Evolutionary conservation across 768 basidiomycete genomes (phyloP).

Genomic region (Cystofilobasidium ferigula): DNA sequence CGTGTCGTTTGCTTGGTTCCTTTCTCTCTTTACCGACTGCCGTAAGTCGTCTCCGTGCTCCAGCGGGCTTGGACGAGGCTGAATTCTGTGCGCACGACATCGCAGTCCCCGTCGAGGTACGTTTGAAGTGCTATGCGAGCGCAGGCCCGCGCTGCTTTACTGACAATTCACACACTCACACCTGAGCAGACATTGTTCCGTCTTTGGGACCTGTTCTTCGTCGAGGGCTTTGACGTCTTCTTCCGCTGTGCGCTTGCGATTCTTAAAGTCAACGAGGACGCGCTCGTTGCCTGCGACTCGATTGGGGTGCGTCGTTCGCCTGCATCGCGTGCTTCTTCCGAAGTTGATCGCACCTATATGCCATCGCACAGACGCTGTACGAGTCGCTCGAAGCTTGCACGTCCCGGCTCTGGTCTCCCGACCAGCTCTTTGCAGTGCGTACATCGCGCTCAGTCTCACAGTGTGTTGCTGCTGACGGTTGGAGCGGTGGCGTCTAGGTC

Average conservation of each 20-base stretch:
- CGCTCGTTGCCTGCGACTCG: conserved; percentile 70
- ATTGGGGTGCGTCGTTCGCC: conserved; percentile 46
- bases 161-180: not conserved
- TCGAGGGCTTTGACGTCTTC: conserved; percentile 81
- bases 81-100: too few relatives aligned
- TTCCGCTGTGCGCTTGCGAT: conserved; percentile 85
- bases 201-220: conserved; percentile 78
- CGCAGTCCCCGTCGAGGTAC: conserved; percentile 76
- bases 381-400: conserved; percentile 80
- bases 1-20: conserved; percentile 97
- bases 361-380: conserved; percentile 52
- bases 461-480: not conserved
- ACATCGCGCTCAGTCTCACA: not conserved
- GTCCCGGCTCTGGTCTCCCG: conserved; percentile 85
- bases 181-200: conserved; percentile 68
- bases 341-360: not conserved
- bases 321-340: too few relatives aligned
- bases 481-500: not conserved
- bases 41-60: conserved; percentile 23
- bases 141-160: not conserved
- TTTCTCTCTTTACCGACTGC: conserved; percentile 91
- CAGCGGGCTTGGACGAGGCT: not conserved
- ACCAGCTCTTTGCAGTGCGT: conserved; percentile 74
- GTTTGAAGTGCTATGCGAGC: too few relatives aligned
- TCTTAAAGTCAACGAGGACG: conserved; percentile 67